phyloP scores from a whole-genome alignment of 257 asterid genomes.

The Ajuga chamaepitys region DNA sequence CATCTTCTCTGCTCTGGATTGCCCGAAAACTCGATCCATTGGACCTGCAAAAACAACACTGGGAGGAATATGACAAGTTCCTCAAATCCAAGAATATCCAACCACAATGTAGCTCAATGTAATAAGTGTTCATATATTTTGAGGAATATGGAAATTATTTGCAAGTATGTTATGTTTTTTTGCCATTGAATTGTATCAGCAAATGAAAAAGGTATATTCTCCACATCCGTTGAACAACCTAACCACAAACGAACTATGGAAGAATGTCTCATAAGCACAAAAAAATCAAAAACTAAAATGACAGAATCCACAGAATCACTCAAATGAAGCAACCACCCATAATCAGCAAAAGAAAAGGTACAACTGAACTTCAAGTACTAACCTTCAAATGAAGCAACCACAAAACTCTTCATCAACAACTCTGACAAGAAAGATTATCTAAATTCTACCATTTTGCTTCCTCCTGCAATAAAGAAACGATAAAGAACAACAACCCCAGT shows the following conservation, averaged over 20 bases:
- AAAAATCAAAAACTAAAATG: slow-evolving; percentile 7
- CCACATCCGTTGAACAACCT: background rate
- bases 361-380: slow-evolving; percentile 29
- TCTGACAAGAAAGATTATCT: slow-evolving; percentile 12
- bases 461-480: background rate
- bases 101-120: background rate
- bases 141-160: background rate
- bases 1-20: background rate
- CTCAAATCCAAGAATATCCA: background rate
- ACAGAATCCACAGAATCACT: slow-evolving; percentile 10
- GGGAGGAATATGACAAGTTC: background rate
- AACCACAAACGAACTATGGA: background rate
- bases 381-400: slow-evolving; percentile 34
- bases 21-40: too few relatives aligned
- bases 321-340: slow-evolving; percentile 38
- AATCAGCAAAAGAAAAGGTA: slow-evolving; percentile 26
- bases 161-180: background rate
- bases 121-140: background rate
- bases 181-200: background rate
- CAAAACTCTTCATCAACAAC: background rate
- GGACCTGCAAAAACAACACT: too few relatives aligned
- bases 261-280: slow-evolving; percentile 12
- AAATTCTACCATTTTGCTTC: slow-evolving; percentile 8
- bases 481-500: background rate
- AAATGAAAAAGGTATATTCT: background rate